Evolutionary conservation across 2,329 filamentous ascomycete genomes (phyloP), one percentile per base, ranked within the genome.

Genomic region (Penicillium sp.): DNA sequence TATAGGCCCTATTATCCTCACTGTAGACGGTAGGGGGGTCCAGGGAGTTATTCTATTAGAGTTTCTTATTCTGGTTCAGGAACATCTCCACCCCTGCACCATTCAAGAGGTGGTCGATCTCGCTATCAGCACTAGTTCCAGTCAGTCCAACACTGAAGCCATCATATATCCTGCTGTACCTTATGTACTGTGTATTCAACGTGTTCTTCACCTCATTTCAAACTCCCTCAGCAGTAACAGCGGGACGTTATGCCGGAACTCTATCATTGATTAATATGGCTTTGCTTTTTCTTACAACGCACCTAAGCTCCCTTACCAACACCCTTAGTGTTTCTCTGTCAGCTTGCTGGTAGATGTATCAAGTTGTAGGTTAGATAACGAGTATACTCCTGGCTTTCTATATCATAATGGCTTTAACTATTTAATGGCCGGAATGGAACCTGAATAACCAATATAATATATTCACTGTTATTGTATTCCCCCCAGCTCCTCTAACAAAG

Each of bases 21-120:
- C 51, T 6, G 58, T 62, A 27, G 51, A 62, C 27, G 47, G 53
- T 4, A 48, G 53, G 3, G 47, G 55, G 2, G 45, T 58, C 11
- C 43, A 50, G 4, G 52, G 47, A 10, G 45, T 59, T 8, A 49
- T 47, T n/a, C n/a, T n/a, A n/a, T n/a, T n/a, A n/a, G n/a, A n/a
- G n/a, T n/a, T n/a, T n/a, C n/a, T n/a, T n/a, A n/a, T 45, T 9
- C 25, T 52, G 1, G 7, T 52, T 6, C 25, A 50, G 30, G 47
- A 52, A 33, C 20, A 45, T 31, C 20, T 52, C 3, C 19, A 21
- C 11, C 40, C 21, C 4, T 52, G 36, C 17, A 4, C 6, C 2
- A 39, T 52, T 23, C 28, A 49, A 26, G 43, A 50, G 10, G 28
- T 52, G 0, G 34, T 50, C 5, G 41, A 50, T 28, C 39, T 52